Evolutionary conservation across 768 basidiomycete species (phyloP).

Genomic region (Grammothele lineata): DNA sequence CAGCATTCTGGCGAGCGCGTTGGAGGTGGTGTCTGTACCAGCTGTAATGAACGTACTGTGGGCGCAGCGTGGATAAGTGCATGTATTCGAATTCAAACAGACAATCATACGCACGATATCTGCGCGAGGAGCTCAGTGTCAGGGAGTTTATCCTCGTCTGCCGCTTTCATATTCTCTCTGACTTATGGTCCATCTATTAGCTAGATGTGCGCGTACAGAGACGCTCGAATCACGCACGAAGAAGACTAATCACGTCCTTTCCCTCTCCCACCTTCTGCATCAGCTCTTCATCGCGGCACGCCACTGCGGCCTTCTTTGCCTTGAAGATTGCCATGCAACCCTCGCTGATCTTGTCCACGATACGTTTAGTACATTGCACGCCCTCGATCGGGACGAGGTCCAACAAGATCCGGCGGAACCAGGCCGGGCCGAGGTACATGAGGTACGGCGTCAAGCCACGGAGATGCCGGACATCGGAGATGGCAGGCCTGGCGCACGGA

Average conservation of each 20-base stretch:
- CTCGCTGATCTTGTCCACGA: constrained; percentile 43
- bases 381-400: constrained; percentile 34
- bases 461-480: too few relatives aligned
- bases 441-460: constrained; percentile 30
- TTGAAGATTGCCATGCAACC: constrained; percentile 36
- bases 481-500: neutral
- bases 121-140: constrained; percentile 16
- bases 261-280: constrained; percentile 23
- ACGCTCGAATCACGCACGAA: constrained; percentile 30
- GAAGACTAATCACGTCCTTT: constrained; percentile 48
- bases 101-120: constrained; percentile 2
- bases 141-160: constrained; percentile 11
- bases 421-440: constrained; percentile 35
- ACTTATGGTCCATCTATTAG: constrained; percentile 5
- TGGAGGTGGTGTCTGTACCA: constrained; percentile 24
- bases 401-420: constrained; percentile 39
- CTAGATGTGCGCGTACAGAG: neutral
- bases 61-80: neutral
- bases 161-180: constrained; percentile 10
- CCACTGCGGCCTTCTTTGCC: constrained; percentile 30
- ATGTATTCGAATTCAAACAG: too few relatives aligned
- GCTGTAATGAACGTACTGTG: constrained; percentile 12
- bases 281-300: constrained; percentile 21
- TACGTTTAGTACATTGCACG: constrained; percentile 38
- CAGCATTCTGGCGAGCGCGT: constrained; percentile 19